Percentiles rank a stretch among this genome's conserved stretches.
phyloP scores from a whole-genome alignment of 2,329 filamentous ascomycete species.

The Phoma herbarum region DNA sequence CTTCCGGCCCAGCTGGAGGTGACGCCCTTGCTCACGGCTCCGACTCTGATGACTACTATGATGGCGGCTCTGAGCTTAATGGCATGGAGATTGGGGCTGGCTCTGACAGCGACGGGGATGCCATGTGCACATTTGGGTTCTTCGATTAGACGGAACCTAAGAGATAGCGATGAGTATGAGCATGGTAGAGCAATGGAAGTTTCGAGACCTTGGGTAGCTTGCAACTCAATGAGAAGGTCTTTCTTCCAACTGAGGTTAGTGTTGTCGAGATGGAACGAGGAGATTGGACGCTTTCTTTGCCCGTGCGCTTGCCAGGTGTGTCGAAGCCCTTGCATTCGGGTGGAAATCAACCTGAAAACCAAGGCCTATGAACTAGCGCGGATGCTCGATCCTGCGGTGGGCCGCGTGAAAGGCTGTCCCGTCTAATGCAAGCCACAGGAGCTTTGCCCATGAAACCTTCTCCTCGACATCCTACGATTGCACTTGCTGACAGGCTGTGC shows the following conservation, averaged over 20 bases:
- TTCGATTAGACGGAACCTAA: neutral
- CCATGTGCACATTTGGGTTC: neutral
- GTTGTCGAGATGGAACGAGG: neutral
- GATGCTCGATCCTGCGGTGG: neutral
- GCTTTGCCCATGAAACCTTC: neutral
- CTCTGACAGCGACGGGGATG: constrained; percentile 6
- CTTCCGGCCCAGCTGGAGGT: constrained; percentile 46
- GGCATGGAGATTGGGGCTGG: neutral
- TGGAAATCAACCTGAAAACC: neutral
- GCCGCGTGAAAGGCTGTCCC: neutral
- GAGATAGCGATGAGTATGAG: neutral
- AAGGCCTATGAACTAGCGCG: neutral
- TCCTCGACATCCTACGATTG: neutral
- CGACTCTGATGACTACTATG: neutral
- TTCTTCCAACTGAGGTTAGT: constrained; percentile 20
- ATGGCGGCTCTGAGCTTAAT: neutral
- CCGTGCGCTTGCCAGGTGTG: neutral
- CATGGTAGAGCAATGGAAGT: constrained; percentile 15
- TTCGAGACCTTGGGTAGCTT: constrained; percentile 26
- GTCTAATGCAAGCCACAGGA: neutral
- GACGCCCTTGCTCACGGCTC: neutral
- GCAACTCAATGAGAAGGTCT: constrained; percentile 18
- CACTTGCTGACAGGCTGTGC: neutral
- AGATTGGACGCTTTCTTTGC: neutral
- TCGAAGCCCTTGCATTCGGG: neutral